These are phyloP conservation scores for Ambispora gerdemannii DNA, from an alignment of 192 early-diverging fungal genomes.

Conservation along the genomic window DNA sequence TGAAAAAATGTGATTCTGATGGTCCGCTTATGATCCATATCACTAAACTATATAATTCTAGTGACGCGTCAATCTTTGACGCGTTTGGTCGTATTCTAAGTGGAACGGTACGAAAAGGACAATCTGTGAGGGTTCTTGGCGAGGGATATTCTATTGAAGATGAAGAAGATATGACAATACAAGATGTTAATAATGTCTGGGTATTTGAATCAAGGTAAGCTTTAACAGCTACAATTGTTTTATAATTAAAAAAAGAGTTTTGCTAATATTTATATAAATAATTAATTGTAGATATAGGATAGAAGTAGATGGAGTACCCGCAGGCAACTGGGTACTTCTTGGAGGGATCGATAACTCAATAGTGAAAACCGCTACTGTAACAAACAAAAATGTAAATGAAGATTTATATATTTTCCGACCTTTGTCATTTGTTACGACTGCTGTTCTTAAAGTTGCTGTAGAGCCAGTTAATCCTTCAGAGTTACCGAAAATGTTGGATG, in stretches of 20 bases:
- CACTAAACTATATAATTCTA: slow-evolving; percentile 86
- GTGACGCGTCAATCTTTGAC: slow-evolving; percentile 81
- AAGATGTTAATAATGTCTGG: slow-evolving; percentile 68
- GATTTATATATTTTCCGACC: slow-evolving; percentile 82
- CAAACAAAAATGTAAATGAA: slow-evolving; percentile 62
- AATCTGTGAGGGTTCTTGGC: slow-evolving; percentile 86
- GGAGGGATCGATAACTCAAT: slow-evolving; percentile 91
- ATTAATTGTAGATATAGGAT: slow-evolving; percentile 64
- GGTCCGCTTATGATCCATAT: slow-evolving; percentile 93
- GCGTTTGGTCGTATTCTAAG: slow-evolving; percentile 94
- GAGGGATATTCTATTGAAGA: slow-evolving; percentile 89
- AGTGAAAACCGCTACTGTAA: slow-evolving; percentile 93
- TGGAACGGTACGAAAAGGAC: slow-evolving; percentile 75
- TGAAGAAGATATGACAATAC: slow-evolving; percentile 93
- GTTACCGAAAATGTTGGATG: slow-evolving; percentile 96
- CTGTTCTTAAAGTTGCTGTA: slow-evolving; percentile 92
- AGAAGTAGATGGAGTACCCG: slow-evolving; percentile 71
- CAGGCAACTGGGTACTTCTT: slow-evolving; percentile 89
- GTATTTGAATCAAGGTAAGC: slow-evolving; percentile 78
- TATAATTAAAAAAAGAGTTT: too few species aligned
- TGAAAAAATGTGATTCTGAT: slow-evolving; percentile 77
- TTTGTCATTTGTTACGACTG: slow-evolving; percentile 72
- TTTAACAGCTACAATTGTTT: not conserved
- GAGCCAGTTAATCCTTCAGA: slow-evolving; percentile 98
- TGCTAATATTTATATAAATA: not conserved